Percentiles rank a stretch among this genome's conserved stretches.
Evolutionary conservation across 805 yeast genomes (phyloP).

Genomic region (Monosporozyma unispora): DNA sequence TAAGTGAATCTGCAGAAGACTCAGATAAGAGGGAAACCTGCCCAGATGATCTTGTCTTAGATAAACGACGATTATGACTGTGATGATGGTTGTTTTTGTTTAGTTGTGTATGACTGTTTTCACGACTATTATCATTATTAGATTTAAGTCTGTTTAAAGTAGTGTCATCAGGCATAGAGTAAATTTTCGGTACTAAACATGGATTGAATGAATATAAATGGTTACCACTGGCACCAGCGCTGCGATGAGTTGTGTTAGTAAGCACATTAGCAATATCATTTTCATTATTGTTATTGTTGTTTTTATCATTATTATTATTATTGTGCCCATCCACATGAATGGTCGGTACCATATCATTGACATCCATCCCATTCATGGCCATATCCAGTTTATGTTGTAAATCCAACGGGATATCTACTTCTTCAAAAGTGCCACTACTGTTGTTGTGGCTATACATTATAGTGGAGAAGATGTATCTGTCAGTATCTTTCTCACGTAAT

Average conservation of each 20-base stretch:
- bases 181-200: background rate
- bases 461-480: background rate
- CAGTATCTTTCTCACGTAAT: background rate
- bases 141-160: background rate
- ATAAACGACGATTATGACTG: background rate
- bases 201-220: background rate
- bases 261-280: background rate
- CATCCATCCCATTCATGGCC: constrained; percentile 3
- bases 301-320: background rate
- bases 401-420: constrained; percentile 23
- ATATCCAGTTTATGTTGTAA: constrained; percentile 16
- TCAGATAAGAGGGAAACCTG: constrained; percentile 5
- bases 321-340: background rate
- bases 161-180: background rate
- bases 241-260: background rate
- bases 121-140: background rate
- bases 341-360: background rate
- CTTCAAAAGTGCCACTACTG: constrained; percentile 10
- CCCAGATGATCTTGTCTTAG: constrained; percentile 6
- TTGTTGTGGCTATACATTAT: constrained; percentile 1
- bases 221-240: background rate
- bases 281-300: background rate
- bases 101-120: background rate
- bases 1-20: constrained; percentile 27
- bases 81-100: background rate